phyloP scores from a whole-genome alignment of 805 yeast species.

The Peterozyma xylosa region DNA sequence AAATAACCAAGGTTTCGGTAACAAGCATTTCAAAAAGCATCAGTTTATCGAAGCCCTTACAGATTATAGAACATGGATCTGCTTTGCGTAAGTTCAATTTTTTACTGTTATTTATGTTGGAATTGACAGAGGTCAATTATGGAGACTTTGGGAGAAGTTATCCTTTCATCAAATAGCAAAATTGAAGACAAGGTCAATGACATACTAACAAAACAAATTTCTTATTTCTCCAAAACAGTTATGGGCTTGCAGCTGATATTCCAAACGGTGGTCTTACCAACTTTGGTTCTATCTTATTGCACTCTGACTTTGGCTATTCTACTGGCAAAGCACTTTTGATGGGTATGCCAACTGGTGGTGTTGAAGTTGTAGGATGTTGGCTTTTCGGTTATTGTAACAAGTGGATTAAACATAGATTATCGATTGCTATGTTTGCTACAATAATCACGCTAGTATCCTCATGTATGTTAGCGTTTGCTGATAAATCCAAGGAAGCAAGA shows the following conservation, averaged over 20 bases:
- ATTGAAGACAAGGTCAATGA: no score
- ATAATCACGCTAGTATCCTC: slow-evolving; percentile 12
- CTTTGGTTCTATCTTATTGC: slow-evolving; percentile 36
- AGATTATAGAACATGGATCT: slow-evolving; percentile 45
- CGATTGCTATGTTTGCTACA: slow-evolving; percentile 15
- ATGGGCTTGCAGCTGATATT: slow-evolving; percentile 35
- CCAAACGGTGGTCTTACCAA: slow-evolving; percentile 54
- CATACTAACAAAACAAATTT: no score
- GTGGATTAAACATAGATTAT: slow-evolving; percentile 13
- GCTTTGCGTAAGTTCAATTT: slow-evolving; percentile 17
- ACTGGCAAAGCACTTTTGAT: slow-evolving; percentile 20
- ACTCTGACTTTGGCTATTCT: slow-evolving; percentile 29
- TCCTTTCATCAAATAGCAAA: no score
- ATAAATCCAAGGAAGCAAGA: slow-evolving; percentile 23
- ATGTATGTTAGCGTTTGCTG: slow-evolving; percentile 20
- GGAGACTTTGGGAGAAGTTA: no score
- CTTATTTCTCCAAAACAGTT: slow-evolving; percentile 13
- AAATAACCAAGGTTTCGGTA: slow-evolving; percentile 57
- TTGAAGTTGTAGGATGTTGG: slow-evolving; percentile 26
- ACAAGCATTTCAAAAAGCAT: slow-evolving; percentile 41
- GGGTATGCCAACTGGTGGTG: slow-evolving; percentile 30
- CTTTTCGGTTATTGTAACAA: slow-evolving; percentile 2
- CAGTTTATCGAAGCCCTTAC: slow-evolving; percentile 49
- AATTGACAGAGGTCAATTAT: no score
- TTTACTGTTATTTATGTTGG: no score